These are phyloP conservation scores for Dacryopinax spathularia DNA, from an alignment of 768 basidiomycete species.

Conservation along the genomic window DNA sequence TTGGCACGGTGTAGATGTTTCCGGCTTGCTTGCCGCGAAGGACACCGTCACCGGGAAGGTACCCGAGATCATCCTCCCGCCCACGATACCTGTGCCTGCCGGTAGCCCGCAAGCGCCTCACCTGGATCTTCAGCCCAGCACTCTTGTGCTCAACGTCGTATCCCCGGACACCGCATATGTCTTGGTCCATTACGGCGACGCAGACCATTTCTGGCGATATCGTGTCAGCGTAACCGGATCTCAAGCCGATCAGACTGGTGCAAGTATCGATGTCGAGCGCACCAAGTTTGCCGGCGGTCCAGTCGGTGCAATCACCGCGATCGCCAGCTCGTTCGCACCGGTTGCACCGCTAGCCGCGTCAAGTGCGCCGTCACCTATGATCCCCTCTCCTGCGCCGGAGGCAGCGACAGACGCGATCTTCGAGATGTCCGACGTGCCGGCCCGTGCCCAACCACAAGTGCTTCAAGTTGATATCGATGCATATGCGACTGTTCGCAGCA, in stretches of 20 bases:
- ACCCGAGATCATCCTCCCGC: background rate
- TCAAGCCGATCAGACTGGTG: background rate
- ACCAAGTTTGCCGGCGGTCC: constrained; percentile 39
- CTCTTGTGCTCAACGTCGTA: background rate
- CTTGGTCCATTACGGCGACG: constrained; percentile 38
- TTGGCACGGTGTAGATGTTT: background rate
- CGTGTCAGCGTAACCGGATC: constrained; percentile 16
- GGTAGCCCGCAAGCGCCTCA: background rate
- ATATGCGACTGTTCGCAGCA: background rate
- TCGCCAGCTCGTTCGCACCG: constrained; percentile 35
- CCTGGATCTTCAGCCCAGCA: background rate
- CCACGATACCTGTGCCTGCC: background rate
- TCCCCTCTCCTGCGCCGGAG: background rate
- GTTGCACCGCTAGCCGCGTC: background rate
- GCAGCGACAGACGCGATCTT: background rate
- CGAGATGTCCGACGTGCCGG: background rate
- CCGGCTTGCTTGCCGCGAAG: background rate
- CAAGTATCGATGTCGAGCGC: constrained; percentile 20
- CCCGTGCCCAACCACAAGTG: background rate
- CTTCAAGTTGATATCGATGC: background rate
- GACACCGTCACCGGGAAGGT: background rate
- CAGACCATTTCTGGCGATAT: constrained; percentile 40
- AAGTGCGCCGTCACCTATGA: background rate
- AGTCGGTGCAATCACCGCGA: constrained; percentile 36
- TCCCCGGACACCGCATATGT: background rate